Evolutionary conservation across 2,329 filamentous ascomycete genomes (phyloP).

Genomic region (Xylariaceae sp.): DNA sequence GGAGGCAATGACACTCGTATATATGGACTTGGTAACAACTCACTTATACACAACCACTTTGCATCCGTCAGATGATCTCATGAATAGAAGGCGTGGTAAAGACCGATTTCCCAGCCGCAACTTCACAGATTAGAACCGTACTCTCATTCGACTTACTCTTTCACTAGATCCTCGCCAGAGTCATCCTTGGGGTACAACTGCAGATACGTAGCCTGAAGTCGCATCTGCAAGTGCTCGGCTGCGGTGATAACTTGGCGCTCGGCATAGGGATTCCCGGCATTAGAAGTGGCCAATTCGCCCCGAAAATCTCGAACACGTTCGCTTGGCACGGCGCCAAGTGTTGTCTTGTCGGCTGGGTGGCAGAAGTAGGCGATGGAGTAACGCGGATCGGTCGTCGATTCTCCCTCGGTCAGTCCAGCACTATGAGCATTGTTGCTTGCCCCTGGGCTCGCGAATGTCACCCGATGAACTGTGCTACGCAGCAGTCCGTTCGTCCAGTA

Average conservation of each 20-base stretch:
- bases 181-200: constrained; percentile 46
- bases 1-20: background rate
- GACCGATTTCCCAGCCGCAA: background rate
- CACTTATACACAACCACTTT: too few relatives aligned
- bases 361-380: constrained; percentile 67
- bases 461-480: constrained; percentile 82
- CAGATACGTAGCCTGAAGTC: constrained; percentile 55
- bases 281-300: constrained; percentile 19
- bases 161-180: constrained; percentile 6
- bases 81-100: too few relatives aligned
- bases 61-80: too few relatives aligned
- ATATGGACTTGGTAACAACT: too few relatives aligned
- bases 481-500: constrained; percentile 91
- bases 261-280: constrained; percentile 42
- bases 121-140: background rate
- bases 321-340: constrained; percentile 56
- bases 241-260: constrained; percentile 56
- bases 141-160: background rate
- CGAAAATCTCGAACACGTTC: constrained; percentile 44
- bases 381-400: constrained; percentile 46
- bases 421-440: constrained; percentile 20
- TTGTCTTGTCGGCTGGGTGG: constrained; percentile 52
- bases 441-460: constrained; percentile 59
- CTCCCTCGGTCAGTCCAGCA: constrained; percentile 37
- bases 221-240: constrained; percentile 57